These are phyloP conservation scores for Monotropa hypopitys DNA, from an alignment of 179 eudicot genomes.

Conservation along the genomic window DNA sequence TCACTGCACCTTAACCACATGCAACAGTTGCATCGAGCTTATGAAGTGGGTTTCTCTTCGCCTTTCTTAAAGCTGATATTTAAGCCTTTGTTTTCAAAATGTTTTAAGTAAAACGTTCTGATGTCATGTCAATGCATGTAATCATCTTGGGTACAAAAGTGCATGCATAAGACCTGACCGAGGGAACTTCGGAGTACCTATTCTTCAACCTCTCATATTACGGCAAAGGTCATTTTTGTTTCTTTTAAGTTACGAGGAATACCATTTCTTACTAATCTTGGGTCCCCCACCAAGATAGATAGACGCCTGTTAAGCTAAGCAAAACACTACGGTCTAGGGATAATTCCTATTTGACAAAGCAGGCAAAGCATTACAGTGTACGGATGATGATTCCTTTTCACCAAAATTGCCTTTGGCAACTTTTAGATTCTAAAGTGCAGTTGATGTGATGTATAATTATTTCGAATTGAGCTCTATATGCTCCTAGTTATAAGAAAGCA, in stretches of 20 bases:
- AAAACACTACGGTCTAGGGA: not conserved
- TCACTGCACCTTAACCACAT: too few species aligned
- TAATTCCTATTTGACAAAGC: not conserved
- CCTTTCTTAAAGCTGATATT: too few species aligned
- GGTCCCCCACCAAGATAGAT: not conserved
- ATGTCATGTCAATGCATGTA: not conserved
- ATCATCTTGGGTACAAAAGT: not conserved
- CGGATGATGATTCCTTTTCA: not conserved
- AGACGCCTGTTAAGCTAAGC: too few species aligned
- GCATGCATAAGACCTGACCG: not conserved
- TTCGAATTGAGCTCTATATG: not conserved
- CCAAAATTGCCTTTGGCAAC: not conserved
- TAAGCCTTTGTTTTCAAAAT: too few species aligned
- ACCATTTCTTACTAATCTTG: not conserved
- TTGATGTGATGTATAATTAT: not conserved
- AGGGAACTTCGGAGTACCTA: not conserved
- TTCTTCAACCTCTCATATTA: not conserved
- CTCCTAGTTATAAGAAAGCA: not conserved
- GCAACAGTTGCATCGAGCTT: too few species aligned
- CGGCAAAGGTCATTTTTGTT: not conserved
- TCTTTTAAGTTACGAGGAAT: not conserved
- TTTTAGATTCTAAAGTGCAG: not conserved
- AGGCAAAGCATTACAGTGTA: not conserved
- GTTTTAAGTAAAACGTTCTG: too few species aligned
- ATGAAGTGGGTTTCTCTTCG: too few species aligned